Percentiles rank a stretch among this genome's conserved stretches.
Evolutionary conservation across 805 yeast species (phyloP).

Genomic region (Myxozyma sirexii): DNA sequence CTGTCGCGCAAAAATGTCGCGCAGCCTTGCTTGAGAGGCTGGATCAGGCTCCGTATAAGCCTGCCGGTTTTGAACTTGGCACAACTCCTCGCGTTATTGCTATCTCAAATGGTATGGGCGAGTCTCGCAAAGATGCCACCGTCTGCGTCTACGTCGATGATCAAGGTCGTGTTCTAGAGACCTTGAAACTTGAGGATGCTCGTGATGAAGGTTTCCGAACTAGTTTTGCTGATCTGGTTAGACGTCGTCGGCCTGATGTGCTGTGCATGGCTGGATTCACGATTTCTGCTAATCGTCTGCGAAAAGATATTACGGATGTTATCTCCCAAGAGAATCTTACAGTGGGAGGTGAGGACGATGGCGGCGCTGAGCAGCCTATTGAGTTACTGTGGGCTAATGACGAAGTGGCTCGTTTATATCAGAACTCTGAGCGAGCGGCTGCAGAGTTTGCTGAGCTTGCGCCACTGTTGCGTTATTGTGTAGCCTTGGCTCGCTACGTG

Average conservation of each 20-base stretch:
- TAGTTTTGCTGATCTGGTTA: conserved; percentile 61
- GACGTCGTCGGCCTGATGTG: conserved; percentile 78
- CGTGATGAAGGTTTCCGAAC: conserved; percentile 65
- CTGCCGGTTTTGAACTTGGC: conserved; percentile 71
- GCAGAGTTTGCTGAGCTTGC: conserved; percentile 85
- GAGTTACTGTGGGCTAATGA: conserved; percentile 84
- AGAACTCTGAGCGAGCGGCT: conserved; percentile 72
- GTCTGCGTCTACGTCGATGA: conserved; percentile 79
- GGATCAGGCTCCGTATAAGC: conserved; percentile 93
- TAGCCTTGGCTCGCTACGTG: conserved; percentile 86
- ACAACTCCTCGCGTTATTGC: conserved; percentile 84
- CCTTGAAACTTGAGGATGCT: conserved; percentile 76
- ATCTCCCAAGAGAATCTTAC: conserved; percentile 55
- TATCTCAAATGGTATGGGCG: conserved; percentile 84
- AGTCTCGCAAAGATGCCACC: conserved; percentile 76
- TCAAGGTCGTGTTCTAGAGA: conserved; percentile 74
- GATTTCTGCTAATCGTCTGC: conserved; percentile 64
- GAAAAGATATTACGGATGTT: conserved; percentile 48
- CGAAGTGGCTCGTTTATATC: conserved; percentile 88
- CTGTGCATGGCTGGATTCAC: conserved; percentile 88
- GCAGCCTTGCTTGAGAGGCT: conserved; percentile 66
- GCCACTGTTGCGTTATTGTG: conserved; percentile 75
- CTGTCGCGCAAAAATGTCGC: conserved; percentile 70
- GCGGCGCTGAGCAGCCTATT: conserved; percentile 50
- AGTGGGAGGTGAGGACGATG: conserved; percentile 40